Conservation (phyloP, 2,329 filamentous ascomycete genomes). For the Fusarium keratoplasticum region DNA sequence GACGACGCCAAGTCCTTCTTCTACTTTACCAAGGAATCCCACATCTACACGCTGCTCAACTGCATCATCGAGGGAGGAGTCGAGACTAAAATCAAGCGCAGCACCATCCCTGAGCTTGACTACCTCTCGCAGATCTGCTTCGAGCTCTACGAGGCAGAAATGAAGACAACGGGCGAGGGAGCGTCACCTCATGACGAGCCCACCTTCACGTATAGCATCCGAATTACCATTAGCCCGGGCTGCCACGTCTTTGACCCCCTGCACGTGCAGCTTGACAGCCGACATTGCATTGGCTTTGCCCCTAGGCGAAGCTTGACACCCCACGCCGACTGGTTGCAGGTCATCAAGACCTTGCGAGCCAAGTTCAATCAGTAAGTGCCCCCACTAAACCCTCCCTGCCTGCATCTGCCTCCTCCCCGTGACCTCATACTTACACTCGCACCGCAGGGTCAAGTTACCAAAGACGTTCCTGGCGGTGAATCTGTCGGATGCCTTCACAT, state of each 20-base stretch:
- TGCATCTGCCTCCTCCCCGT: conserved; percentile 21
- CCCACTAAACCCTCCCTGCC: background rate
- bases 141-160: conserved; percentile 95
- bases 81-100: conserved; percentile 95
- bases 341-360: conserved; percentile 93
- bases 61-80: conserved; percentile 98
- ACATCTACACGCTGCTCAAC: conserved; percentile 98
- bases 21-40: conserved; percentile 99
- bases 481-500: conserved; percentile 71
- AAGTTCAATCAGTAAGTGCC: conserved; percentile 90
- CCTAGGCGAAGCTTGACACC: conserved; percentile 90
- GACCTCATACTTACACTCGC: conserved; percentile 31
- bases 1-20: conserved; percentile 96
- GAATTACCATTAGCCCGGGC: conserved; percentile 94
- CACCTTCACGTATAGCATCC: conserved; percentile 92
- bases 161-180: conserved; percentile 63
- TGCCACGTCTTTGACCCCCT: conserved; percentile 97
- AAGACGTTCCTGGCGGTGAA: conserved; percentile 76
- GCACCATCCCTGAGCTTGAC: conserved; percentile 95
- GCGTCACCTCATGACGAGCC: conserved; percentile 64
- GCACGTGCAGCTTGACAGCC: conserved; percentile 94
- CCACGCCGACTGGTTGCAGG: conserved; percentile 94
- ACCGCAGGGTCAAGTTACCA: conserved; percentile 70
- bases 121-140: conserved; percentile 98
- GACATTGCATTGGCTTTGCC: conserved; percentile 95